These are phyloP conservation scores for Polygonum aviculare DNA, from an alignment of 148 eudicot species.

Conservation along the genomic window DNA sequence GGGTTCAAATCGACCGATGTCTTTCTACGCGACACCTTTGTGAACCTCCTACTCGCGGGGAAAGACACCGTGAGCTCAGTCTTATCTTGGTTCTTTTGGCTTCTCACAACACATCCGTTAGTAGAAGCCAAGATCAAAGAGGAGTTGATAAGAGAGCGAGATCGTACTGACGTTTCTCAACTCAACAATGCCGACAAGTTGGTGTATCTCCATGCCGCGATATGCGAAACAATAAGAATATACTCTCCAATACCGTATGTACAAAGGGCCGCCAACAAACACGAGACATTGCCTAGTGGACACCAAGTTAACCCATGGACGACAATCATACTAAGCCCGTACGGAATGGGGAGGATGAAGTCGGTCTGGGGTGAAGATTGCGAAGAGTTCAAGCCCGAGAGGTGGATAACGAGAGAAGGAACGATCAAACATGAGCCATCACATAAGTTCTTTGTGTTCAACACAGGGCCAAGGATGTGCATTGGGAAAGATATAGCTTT, in stretches of 20 bases:
- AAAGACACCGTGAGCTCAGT: constrained; percentile 22
- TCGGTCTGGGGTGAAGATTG: constrained; percentile 20
- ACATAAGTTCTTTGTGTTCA: constrained; percentile 18
- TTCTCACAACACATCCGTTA: constrained; percentile 16
- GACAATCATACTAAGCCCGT: constrained; percentile 8
- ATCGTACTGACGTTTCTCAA: not conserved
- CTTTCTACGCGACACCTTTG: constrained; percentile 9
- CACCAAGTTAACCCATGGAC: constrained; percentile 14
- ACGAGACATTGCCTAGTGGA: constrained; percentile 17
- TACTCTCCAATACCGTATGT: constrained; percentile 16
- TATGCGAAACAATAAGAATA: constrained; percentile 18
- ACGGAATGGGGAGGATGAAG: constrained; percentile 14
- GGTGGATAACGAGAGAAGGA: constrained; percentile 16
- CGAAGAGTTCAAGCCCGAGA: constrained; percentile 18
- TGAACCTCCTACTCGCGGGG: constrained; percentile 19
- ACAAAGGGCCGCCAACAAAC: constrained; percentile 7
- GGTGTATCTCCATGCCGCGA: constrained; percentile 17
- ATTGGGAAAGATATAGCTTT: constrained; percentile 20
- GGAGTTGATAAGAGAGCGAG: constrained; percentile 4
- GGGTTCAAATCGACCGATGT: not conserved
- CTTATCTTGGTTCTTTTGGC: constrained; percentile 23
- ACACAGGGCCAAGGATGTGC: constrained; percentile 23
- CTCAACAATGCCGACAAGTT: constrained; percentile 7
- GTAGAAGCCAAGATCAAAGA: constrained; percentile 18
- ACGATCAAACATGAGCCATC: constrained; percentile 18